phyloP scores from a whole-genome alignment of 208 protist genomes.

The Acanthamoeba quina region DNA sequence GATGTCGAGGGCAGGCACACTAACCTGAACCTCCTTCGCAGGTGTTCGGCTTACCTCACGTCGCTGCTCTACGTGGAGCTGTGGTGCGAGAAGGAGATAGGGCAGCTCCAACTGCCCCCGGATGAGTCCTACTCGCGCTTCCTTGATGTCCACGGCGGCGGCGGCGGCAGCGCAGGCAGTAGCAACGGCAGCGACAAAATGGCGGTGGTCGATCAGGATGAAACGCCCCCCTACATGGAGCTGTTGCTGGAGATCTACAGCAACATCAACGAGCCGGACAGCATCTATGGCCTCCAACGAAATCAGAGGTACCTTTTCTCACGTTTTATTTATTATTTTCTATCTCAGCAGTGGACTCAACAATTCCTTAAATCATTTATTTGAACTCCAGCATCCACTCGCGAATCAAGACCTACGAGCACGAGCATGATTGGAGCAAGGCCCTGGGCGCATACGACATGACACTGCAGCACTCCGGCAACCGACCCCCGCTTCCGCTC shows the following conservation, averaged over 20 bases:
- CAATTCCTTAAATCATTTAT: too few species aligned
- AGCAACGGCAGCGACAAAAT: neutral
- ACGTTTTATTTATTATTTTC: too few species aligned
- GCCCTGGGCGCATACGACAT: constrained; percentile 74
- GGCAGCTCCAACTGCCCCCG: constrained; percentile 38
- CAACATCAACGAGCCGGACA: constrained; percentile 78
- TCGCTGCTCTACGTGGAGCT: constrained; percentile 69
- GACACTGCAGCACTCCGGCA: constrained; percentile 29
- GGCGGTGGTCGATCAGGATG: neutral
- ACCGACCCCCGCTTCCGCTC: neutral
- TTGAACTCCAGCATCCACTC: neutral
- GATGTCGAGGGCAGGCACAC: neutral
- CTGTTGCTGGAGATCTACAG: constrained; percentile 76
- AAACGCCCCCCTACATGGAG: constrained; percentile 23
- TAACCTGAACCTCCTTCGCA: neutral
- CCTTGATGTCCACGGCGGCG: neutral
- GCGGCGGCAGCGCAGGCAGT: neutral
- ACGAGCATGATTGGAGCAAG: constrained; percentile 73
- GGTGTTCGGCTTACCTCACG: constrained; percentile 69
- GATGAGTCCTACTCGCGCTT: constrained; percentile 53
- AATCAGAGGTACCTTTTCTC: constrained; percentile 51
- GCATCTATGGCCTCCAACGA: constrained; percentile 74
- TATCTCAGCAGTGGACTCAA: neutral
- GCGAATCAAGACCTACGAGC: constrained; percentile 74
- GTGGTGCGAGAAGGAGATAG: constrained; percentile 67